phyloP scores from a whole-genome alignment of 345 rosid genomes.

The Turritis glabra region DNA sequence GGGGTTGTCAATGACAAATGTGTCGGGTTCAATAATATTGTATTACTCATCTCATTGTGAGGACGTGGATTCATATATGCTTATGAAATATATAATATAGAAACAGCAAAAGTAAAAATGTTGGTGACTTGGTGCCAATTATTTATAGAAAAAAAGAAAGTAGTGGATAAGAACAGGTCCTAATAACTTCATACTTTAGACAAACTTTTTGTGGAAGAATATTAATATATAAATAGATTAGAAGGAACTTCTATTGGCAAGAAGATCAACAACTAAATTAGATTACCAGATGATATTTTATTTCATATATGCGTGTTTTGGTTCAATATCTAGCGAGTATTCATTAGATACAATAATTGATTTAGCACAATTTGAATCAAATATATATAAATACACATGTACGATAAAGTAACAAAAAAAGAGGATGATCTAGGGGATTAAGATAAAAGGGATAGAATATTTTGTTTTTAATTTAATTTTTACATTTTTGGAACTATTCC shows the following conservation, averaged over 20 bases:
- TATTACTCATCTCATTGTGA: background rate
- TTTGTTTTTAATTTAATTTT: too few relatives aligned
- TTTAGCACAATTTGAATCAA: background rate
- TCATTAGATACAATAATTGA: background rate
- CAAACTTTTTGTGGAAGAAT: background rate
- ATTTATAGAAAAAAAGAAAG: conserved; percentile 24
- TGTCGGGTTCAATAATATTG: conserved; percentile 26
- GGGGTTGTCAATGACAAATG: conserved; percentile 29
- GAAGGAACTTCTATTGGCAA: conserved; percentile 15
- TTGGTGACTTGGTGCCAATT: conserved; percentile 29
- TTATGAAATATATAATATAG: conserved; percentile 15
- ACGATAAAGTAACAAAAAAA: background rate
- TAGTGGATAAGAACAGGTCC: conserved; percentile 28
- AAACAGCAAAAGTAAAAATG: conserved; percentile 20
- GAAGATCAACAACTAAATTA: conserved; percentile 1
- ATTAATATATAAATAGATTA: background rate
- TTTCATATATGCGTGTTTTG: background rate
- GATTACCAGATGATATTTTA: background rate
- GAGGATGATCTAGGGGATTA: too few relatives aligned
- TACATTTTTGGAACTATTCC: too few relatives aligned
- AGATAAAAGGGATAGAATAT: too few relatives aligned
- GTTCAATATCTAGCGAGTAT: background rate
- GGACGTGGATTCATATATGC: conserved; percentile 29
- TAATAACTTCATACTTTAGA: conserved; percentile 18
- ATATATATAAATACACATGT: background rate